phyloP scores from a whole-genome alignment of 1,139 yeast genomes.

The Candida sp. region DNA sequence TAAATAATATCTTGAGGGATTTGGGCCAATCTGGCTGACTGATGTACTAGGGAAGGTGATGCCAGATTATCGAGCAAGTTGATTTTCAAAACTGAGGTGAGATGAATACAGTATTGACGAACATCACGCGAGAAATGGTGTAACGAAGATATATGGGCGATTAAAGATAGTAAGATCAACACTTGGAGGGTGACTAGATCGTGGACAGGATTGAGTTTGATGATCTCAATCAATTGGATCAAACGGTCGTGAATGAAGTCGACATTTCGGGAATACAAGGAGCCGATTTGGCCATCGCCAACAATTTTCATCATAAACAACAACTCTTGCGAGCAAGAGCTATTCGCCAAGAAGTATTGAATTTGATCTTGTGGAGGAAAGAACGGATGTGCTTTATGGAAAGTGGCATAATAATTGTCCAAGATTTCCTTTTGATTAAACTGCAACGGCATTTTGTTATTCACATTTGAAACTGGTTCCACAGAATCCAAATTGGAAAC shows the following conservation, averaged over 20 bases:
- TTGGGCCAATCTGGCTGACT: slow-evolving; percentile 13
- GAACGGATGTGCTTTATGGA: slow-evolving; percentile 44
- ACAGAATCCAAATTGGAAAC: background rate
- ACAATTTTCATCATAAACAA: slow-evolving; percentile 41
- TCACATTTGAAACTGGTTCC: background rate
- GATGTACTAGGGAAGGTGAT: slow-evolving; percentile 7
- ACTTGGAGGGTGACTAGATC: slow-evolving; percentile 43
- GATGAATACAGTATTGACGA: slow-evolving; percentile 34
- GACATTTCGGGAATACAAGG: slow-evolving; percentile 28
- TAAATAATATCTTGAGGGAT: slow-evolving; percentile 13
- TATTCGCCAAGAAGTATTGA: slow-evolving; percentile 20
- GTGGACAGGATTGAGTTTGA: slow-evolving; percentile 16
- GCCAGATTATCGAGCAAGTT: slow-evolving; percentile 25
- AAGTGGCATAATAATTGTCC: slow-evolving; percentile 30
- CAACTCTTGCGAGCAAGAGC: slow-evolving; percentile 34
- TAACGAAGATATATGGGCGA: slow-evolving; percentile 45
- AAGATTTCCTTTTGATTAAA: slow-evolving; percentile 18
- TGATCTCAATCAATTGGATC: slow-evolving; percentile 27
- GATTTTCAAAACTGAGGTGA: slow-evolving; percentile 30
- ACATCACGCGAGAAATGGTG: slow-evolving; percentile 39
- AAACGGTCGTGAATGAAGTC: slow-evolving; percentile 30
- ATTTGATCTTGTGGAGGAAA: slow-evolving; percentile 35
- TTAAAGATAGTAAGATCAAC: slow-evolving; percentile 31
- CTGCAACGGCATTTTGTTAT: background rate
- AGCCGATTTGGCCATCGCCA: slow-evolving; percentile 40